Conservation (phyloP, 2,329 filamentous ascomycete genomes). For the Phialophora expanda region DNA sequence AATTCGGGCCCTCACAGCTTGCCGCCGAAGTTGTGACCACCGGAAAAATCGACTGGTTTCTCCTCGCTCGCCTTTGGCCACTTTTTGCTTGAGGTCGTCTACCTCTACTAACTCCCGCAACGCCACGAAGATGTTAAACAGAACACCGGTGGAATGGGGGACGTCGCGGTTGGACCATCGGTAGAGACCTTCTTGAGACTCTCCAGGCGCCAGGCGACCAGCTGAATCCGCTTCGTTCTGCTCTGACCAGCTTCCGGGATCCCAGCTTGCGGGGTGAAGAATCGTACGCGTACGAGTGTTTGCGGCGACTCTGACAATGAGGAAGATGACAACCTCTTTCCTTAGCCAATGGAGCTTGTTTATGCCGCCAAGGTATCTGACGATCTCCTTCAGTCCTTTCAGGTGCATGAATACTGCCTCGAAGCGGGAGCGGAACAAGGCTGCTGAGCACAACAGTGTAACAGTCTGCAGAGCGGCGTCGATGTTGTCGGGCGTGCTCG, state of each 20-base stretch:
- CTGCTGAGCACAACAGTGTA: no score
- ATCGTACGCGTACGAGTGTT: constrained; percentile 9
- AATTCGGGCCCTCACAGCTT: constrained; percentile 13
- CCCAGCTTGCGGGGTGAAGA: constrained; percentile 10
- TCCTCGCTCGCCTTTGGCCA: no score
- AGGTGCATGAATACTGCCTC: not conserved
- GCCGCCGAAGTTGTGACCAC: constrained; percentile 11
- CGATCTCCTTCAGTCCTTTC: not conserved
- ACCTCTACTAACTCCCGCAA: constrained; percentile 8
- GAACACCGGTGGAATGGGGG: not conserved
- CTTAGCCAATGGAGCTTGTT: constrained; percentile 7
- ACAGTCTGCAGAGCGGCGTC: no score
- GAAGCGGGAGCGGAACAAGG: no score
- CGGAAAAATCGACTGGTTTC: no score
- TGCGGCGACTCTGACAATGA: constrained; percentile 8
- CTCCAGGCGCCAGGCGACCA: not conserved
- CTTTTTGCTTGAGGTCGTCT: not conserved
- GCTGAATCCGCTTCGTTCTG: not conserved
- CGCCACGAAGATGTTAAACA: not conserved
- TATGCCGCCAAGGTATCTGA: constrained; percentile 8
- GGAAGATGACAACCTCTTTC: not conserved
- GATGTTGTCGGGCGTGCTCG: no score
- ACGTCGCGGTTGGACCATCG: not conserved
- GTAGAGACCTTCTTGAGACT: not conserved
- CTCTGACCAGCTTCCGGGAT: constrained; percentile 5